phyloP scores from a whole-genome alignment of 2,329 filamentous ascomycete species.

The Colletotrichum orchidophilum region DNA sequence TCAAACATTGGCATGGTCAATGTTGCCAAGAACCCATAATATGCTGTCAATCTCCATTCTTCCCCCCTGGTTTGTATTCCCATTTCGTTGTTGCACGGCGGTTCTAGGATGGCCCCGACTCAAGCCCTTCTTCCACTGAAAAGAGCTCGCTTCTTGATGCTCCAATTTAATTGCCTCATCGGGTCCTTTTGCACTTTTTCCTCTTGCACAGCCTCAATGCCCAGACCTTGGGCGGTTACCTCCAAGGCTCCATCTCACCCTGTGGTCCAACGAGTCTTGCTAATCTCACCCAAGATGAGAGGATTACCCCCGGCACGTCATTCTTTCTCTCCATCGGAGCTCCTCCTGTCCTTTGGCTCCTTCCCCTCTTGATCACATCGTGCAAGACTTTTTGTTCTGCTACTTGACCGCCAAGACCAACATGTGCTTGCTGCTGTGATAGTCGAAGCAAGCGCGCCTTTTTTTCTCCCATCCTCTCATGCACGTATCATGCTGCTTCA shows the following conservation, averaged over 20 bases:
- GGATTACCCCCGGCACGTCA: slow-evolving; percentile 18
- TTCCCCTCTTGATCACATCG: slow-evolving; percentile 28
- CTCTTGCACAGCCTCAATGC: slow-evolving; percentile 33
- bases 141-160: slow-evolving; percentile 24
- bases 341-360: slow-evolving; percentile 20
- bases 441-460: slow-evolving; percentile 23
- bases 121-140: slow-evolving; percentile 6
- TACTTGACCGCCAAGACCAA: slow-evolving; percentile 18
- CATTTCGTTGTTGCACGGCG: slow-evolving; percentile 8
- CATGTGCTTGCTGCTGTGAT: slow-evolving; percentile 22
- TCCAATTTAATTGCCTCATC: slow-evolving; percentile 31
- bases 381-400: slow-evolving; percentile 4
- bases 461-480: background rate
- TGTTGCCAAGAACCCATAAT: slow-evolving; percentile 15
- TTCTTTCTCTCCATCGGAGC: slow-evolving; percentile 10
- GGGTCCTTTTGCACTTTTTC: slow-evolving; percentile 30
- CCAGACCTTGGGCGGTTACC: slow-evolving; percentile 30
- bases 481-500: slow-evolving; percentile 13
- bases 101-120: slow-evolving; percentile 30
- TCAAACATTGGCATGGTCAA: background rate
- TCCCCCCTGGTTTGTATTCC: slow-evolving; percentile 16
- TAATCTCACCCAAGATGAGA: slow-evolving; percentile 25
- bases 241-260: slow-evolving; percentile 22
- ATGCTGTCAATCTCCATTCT: slow-evolving; percentile 16
- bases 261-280: slow-evolving; percentile 23